A percentile compares a stretch with the other conserved stretches of the same genome.
phyloP scores from a whole-genome alignment of 257 asterid species.

The Cynanchum wilfordii region DNA sequence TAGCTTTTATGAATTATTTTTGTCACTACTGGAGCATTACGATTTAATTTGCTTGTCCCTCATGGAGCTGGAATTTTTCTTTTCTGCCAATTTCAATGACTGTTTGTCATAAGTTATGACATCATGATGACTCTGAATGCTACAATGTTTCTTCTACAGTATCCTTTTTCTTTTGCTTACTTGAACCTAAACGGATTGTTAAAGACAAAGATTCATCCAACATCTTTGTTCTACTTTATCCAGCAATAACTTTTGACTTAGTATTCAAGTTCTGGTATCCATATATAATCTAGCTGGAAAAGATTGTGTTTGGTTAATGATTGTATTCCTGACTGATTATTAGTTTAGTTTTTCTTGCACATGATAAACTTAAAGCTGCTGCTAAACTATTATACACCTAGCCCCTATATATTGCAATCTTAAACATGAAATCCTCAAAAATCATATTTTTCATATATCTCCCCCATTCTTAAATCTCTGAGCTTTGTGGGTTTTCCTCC shows the following conservation, averaged over 20 bases:
- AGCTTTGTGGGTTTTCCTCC: neutral
- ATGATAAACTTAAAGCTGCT: no score
- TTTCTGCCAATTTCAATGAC: neutral
- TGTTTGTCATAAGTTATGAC: neutral
- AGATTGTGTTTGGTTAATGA: no score
- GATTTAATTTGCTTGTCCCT: neutral
- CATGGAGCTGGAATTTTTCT: neutral
- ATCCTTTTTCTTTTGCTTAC: neutral
- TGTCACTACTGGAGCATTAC: neutral
- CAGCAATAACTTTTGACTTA: neutral
- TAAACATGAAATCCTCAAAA: neutral
- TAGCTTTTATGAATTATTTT: neutral
- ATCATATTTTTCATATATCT: neutral
- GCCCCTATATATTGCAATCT: no score
- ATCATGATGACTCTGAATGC: neutral
- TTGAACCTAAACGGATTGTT: neutral
- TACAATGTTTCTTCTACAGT: neutral
- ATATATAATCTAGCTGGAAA: no score
- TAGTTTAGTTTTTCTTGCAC: no score
- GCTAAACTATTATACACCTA: no score
- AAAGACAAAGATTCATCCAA: no score
- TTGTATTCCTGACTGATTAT: no score
- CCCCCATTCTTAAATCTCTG: neutral
- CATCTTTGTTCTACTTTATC: neutral
- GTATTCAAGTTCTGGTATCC: neutral